Base-by-base conservation (phyloP, 441 rosid genomes). In the Mallotus repandus region DNA sequence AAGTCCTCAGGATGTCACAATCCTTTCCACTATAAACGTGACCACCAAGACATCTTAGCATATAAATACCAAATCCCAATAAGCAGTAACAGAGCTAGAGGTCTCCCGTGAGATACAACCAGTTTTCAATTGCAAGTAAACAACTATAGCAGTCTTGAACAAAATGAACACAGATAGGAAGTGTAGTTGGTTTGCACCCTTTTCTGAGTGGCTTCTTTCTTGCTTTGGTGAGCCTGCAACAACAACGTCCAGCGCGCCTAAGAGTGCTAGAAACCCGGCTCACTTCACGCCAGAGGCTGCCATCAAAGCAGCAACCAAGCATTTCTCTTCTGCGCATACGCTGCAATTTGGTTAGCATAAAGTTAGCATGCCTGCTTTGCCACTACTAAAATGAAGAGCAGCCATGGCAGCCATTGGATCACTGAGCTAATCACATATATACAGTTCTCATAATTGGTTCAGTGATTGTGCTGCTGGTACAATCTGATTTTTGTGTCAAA, bases 261-360 rank as follows among this genome's bases (percentile, higher is more conserved):
- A 35, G 8, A 22, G 52, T 50, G 19, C 61, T 32, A n/a, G 12
- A 38, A 49, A 35, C 21, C 48, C 18, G 1, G 29, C 49, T 14
- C 61, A 69, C n/a, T 10, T 29, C 16, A 63, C 29, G 29, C 62
- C 81, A 18, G 84, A 79, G 55, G 79, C 67, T 3, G 68, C 70
- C 4, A 57, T 79, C 14, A 71, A 50, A 13, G 67, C 71, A 29
- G 85, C 83, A n/a, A 65, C 83, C n/a, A 86, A 79, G 67, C 87
- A 84, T 64, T 86, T 84, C 75, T 77, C 82, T 19, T 58, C 81
- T 59, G 78, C 69, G 56, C 82, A 77, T 49, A 86, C 82, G 69
- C 66, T 84, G 16, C 67, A 21, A 9, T 75, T 78, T 38, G 66
- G 82, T 66, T 84, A 70, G 66, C 41, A 38, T 38, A 38, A 38